Evolutionary conservation across 2,329 filamentous ascomycete species (phyloP), one percentile per base, ranked within the genome.

Genomic region (Chaetothyriales sp.): DNA sequence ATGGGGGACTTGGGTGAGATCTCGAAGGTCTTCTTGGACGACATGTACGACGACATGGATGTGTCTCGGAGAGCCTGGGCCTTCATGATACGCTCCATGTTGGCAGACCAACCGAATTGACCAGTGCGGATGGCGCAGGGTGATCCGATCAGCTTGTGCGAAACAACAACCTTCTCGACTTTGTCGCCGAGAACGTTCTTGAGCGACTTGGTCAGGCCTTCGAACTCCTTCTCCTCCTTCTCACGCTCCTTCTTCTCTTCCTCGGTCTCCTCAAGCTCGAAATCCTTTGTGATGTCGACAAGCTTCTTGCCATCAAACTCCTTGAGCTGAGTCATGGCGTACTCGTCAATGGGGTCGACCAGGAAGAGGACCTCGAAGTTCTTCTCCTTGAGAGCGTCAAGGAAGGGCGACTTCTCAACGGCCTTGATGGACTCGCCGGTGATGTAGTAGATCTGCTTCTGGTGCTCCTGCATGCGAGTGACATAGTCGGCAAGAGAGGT

Each of bases 41-140:
- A 93, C 92, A 98, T 98, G 86, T 98, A 98, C 64, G 87, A 94
- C 74, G 81, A 87, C 92, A 98, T 98, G 66, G 89, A 95, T 62
- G 92, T 98, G 77, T 98, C 92, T 76, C 92, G 92, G 66, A 98
- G 90, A 67, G 92, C 92, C 79, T 98, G 92, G 25, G 92, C 92
- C 84, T 98, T 98, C 92, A 98, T 98, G 83, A 98, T 98, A 79
- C 92, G 92, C 81, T 98, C 92, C 92, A 98, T 98, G 82, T 98
- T 98, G 69, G 92, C 92, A 52, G 90, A 96, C 92, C 92, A 98
- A 74, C 92, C 92, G 73, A 98, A 98, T 76, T 96, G 92, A 67
- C 92, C 92, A 62, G 92, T 98, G 72, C 92, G 90, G 79, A 98
- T 96, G 70, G 92, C 92, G 74, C 92, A 96, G 66, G 92, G 92